Conservation (phyloP, 2,329 filamentous ascomycete genomes). For the Cercospora berteroae region DNA sequence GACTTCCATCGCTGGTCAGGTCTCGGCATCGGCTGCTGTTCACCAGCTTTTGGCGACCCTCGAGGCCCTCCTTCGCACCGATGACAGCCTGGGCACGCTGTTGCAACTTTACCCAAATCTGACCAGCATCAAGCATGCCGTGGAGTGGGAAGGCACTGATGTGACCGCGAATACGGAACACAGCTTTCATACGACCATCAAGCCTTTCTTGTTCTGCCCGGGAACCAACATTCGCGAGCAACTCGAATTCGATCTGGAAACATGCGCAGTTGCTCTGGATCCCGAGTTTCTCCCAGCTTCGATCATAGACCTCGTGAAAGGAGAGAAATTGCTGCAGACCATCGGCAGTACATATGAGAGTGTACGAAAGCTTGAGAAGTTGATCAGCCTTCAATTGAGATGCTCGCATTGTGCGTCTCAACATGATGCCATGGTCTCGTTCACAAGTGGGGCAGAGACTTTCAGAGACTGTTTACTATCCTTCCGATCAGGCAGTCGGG, state of each 20-base stretch:
- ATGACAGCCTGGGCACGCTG: not conserved
- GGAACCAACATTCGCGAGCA: not conserved
- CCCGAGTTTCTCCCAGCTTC: not conserved
- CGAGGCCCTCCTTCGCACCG: not conserved
- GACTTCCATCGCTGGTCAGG: not conserved
- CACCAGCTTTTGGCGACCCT: not conserved
- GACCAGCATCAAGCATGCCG: not conserved
- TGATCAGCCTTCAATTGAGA: not conserved
- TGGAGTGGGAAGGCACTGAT: not conserved
- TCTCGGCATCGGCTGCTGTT: not conserved
- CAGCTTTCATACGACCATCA: not conserved
- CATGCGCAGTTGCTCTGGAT: not conserved
- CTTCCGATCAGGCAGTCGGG: not conserved
- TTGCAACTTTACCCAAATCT: not conserved
- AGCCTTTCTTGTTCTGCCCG: not conserved
- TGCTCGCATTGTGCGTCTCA: not conserved
- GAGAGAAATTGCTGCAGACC: not conserved
- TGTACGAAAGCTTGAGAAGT: not conserved
- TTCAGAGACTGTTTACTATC: not conserved
- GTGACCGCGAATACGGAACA: not conserved
- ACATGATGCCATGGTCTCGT: not conserved
- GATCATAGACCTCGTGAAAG: not conserved
- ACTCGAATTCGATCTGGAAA: not conserved
- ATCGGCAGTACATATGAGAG: not conserved
- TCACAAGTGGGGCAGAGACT: not conserved